Evolutionary conservation across 768 basidiomycete species (phyloP).

Genomic region (Naganishia vishniacii): DNA sequence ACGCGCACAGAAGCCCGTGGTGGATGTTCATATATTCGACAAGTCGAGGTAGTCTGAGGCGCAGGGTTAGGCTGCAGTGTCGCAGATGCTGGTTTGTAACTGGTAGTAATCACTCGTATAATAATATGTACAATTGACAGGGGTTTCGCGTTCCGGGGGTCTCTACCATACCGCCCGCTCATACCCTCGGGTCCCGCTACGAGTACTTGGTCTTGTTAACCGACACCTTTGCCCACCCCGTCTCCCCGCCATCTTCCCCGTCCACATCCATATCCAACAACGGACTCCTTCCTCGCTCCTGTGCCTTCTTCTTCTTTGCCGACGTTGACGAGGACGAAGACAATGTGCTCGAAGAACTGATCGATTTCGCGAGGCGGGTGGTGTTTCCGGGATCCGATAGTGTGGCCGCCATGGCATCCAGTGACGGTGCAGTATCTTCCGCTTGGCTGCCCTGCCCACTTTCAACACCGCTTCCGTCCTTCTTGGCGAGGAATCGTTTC

Average conservation of each 20-base stretch:
- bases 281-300: slow-evolving; percentile 13
- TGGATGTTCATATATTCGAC: slow-evolving; percentile 1
- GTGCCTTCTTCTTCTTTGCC: slow-evolving; percentile 9
- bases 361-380: slow-evolving; percentile 3
- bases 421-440: not conserved
- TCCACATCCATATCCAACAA: slow-evolving; percentile 21
- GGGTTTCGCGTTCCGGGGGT: too few relatives aligned
- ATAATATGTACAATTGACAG: slow-evolving; percentile 20
- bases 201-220: slow-evolving; percentile 25
- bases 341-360: slow-evolving; percentile 6
- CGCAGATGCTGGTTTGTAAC: too few relatives aligned
- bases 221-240: slow-evolving; percentile 23
- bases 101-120: slow-evolving; percentile 8
- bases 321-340: not conserved
- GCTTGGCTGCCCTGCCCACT: not conserved
- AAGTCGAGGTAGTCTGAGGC: slow-evolving; percentile 2
- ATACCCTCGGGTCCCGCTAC: too few relatives aligned
- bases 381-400: not conserved
- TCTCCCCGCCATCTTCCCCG: slow-evolving; percentile 19
- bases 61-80: too few relatives aligned
- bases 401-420: slow-evolving; percentile 2
- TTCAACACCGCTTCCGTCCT: not conserved
- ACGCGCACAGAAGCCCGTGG: slow-evolving; percentile 1
- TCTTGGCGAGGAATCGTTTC: not conserved
- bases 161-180: too few relatives aligned